These are phyloP conservation scores for Naganishia onofrii DNA, from an alignment of 768 basidiomycete genomes.

Conservation along the genomic window DNA sequence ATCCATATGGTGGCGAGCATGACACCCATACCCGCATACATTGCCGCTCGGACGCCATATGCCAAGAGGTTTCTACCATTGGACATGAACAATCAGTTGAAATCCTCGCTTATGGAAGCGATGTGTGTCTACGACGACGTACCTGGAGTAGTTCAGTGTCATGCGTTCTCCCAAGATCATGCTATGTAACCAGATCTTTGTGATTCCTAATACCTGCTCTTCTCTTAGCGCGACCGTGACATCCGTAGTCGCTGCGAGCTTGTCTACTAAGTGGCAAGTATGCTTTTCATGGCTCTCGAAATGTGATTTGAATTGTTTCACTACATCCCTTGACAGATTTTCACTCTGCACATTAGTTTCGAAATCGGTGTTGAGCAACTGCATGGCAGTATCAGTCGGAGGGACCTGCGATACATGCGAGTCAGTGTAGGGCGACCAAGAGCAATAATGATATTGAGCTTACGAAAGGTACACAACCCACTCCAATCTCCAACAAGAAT, in stretches of 20 bases:
- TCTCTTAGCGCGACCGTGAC: background rate
- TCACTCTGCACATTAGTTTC: background rate
- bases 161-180: slow-evolving; percentile 58
- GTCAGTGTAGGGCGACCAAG: background rate
- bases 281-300: background rate
- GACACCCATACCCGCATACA: slow-evolving; percentile 57
- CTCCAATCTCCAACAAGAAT: slow-evolving; percentile 23
- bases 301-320: background rate
- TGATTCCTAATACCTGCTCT: background rate
- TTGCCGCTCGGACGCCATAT: slow-evolving; percentile 61
- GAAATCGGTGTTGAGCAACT: slow-evolving; percentile 33
- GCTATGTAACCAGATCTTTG: slow-evolving; percentile 37
- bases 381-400: slow-evolving; percentile 30
- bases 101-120: background rate
- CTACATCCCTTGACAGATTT: background rate
- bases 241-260: background rate
- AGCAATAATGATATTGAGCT: background rate
- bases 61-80: slow-evolving; percentile 57
- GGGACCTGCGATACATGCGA: slow-evolving; percentile 11
- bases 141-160: slow-evolving; percentile 57
- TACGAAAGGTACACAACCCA: slow-evolving; percentile 19
- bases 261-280: background rate
- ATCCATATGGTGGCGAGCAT: slow-evolving; percentile 60
- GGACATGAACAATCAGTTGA: background rate
- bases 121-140: background rate